Base-by-base conservation (phyloP, 1,284 basidiomycete genomes). In the Prillingera fragicola region DNA sequence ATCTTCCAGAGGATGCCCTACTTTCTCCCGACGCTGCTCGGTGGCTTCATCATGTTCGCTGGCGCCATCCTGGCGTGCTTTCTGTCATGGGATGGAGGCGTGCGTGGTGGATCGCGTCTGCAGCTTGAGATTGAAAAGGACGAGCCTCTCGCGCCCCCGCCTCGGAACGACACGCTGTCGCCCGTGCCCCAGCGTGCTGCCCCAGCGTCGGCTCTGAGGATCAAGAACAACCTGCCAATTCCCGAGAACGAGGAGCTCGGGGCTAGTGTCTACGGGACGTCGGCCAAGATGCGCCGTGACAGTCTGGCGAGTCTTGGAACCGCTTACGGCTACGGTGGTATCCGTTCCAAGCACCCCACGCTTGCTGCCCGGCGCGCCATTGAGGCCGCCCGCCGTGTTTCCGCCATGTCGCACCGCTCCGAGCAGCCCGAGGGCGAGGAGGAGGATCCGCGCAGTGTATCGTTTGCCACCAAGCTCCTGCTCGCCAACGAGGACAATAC, bases 1-100 rank as follows among this genome's bases (percentile, higher is more conserved):
- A 17, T 96, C 8, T 87, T 97, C 64, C 76, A 80, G 15, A 74
- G 76, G 9, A 91, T 88, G 63, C 95, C 95, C 0, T 99, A 98
- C 67, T 76, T 97, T 26, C 76, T 99, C 4, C 94, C 94, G 1
- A 91, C 88, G 57, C 70, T 78, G n/a, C 73, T 94, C 21, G 89
- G 87, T 4, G 76, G 77, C 12, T 73, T 87, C 29, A 87, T 88
- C 23, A 74, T 90, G 38, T 77, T 70, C 24, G 48, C 68, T 77
- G 94, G 92, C 13, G 84, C 90, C 1, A 63, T 95, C 37, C 75
- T 98, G 21, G 82, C 84, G 1, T 81, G 91, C 48, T 95, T 96
- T 75, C 80, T 98, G 35, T 86, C 83, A 14, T 83, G 79, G 54
- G 90, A 98, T 63, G 92, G 88, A 45, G 90, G 91, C 22, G 85